Evolutionary conservation across 176 grass and related monocot genomes (phyloP).

Genomic region (Rhipidocladum racemiflorum): DNA sequence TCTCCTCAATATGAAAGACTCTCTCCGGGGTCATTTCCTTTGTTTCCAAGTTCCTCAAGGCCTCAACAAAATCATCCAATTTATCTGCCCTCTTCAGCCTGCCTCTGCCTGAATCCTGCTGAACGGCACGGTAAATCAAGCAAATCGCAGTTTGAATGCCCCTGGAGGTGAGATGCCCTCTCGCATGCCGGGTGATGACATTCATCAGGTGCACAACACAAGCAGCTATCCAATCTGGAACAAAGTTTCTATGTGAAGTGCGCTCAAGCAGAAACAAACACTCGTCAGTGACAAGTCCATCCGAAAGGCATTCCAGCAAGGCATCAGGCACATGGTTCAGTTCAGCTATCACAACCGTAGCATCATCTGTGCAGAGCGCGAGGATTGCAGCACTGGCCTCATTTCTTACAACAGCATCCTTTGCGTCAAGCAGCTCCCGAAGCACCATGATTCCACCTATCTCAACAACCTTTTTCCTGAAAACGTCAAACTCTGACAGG

Average conservation of each 20-base stretch:
- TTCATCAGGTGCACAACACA: background rate
- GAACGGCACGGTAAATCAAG: background rate
- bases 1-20: background rate
- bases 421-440: background rate
- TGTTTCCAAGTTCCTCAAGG: background rate
- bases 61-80: background rate
- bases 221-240: background rate
- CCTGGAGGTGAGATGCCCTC: background rate
- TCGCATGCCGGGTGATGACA: background rate
- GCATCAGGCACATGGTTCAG: background rate
- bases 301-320: background rate
- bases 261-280: constrained; percentile 6
- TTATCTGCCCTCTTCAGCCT: background rate
- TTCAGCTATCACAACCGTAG: background rate
- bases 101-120: too few relatives aligned
- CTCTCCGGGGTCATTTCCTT: background rate
- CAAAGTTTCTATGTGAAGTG: background rate
- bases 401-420: background rate
- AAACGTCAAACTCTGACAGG: background rate
- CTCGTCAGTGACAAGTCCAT: background rate
- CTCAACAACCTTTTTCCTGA: background rate
- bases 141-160: background rate
- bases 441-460: background rate
- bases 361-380: background rate
- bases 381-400: background rate